Base-by-base conservation (phyloP, 495 filamentous ascomycete species). In the Penicillium ucsense region DNA sequence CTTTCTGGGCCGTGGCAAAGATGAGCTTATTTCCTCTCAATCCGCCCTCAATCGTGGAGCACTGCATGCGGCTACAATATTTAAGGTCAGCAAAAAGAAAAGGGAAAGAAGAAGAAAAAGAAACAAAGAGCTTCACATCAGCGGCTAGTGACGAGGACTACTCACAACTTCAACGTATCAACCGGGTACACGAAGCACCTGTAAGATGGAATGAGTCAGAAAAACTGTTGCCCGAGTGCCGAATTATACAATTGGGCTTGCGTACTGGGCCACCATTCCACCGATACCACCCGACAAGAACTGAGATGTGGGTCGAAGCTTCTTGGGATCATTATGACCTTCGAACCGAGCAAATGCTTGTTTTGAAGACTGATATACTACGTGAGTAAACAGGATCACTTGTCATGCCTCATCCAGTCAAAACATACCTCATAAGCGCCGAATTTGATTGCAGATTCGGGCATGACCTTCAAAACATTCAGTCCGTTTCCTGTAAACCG, bases 381-480 rank as follows among this genome's bases (percentile, higher is more conserved):
- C 20, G 20, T 20, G 20, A 20, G 20, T 20, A 20, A 20, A 20
- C 20, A 20, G 20, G 20, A 20, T 20, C 20, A 20, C 20, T 20
- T 20, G 20, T 20, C 20, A 20, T 20, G 20, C 20, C 20, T 20
- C 20, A 20, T 20, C 20, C 20, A 20, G 20, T 20, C 20, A 20
- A 20, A 49, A 54, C 63, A 49, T 62, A 84, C 82, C 72, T 87
- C 92, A 56, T 96, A 98, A 5, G 88, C 91, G 43, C 92, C 92
- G 66, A 98, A 98, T 51, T 84, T 92, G 56, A 98, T 95, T 33
- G 92, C 92, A 5, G 91, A 95, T 65, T 98, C 92, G 5, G 92
- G 92, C 84, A 97, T 91, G 41, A 98, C 89, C 66, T 98, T 98
- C 53, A 96, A 58, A 7, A 97, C 91, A 58, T 98, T 98, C 48